Evolutionary conservation across 75 land plant species (phyloP), one percentile per base, ranked within the genome.

Genomic region (Adiantum capillusveneris): DNA sequence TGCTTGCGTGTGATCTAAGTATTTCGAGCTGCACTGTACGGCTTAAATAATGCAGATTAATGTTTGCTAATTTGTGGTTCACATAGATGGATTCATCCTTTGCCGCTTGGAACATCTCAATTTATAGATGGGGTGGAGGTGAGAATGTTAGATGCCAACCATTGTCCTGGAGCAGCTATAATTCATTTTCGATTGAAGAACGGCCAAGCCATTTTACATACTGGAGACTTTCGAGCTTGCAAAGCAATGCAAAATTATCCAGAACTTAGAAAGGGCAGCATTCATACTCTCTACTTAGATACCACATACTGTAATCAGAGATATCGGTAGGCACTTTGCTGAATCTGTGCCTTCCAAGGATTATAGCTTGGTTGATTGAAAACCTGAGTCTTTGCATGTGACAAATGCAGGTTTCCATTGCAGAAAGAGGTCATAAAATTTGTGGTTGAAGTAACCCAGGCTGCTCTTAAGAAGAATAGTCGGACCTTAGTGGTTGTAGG

Each of bases 281-380:
- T 79, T 49, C 44, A 66, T 57, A 67, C 81, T 31, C 66, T 85
- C 24, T 85, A 81, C 48, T 69, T 85, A 37, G 89, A 85, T 65
- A 85, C 89, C 29, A 85, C 89, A 1, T 85, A 85, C 44, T 85
- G 86, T 61, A 70, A 85, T 64, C 86, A 78, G 14, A 85, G 71
- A 34, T 81, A 84, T 56, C 80, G 59, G 80, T 77, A 44, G 21
- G 53, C 29, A 45, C 11, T 16, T 11, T 16, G 6, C 34, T 21
- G 18, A 41, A 9, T 41, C 43, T 41, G 14, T n/a, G n/a, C n/a
- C n/a, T n/a, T n/a, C n/a, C n/a, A n/a, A n/a, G n/a, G n/a, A n/a
- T n/a, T n/a, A n/a, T n/a, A n/a, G n/a, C n/a, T n/a, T n/a, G n/a
- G n/a, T n/a, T n/a, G n/a, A n/a, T n/a, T n/a, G n/a, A n/a, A n/a